Base-by-base conservation (phyloP, 83 land plant species). In the Larix sibirica region DNA sequence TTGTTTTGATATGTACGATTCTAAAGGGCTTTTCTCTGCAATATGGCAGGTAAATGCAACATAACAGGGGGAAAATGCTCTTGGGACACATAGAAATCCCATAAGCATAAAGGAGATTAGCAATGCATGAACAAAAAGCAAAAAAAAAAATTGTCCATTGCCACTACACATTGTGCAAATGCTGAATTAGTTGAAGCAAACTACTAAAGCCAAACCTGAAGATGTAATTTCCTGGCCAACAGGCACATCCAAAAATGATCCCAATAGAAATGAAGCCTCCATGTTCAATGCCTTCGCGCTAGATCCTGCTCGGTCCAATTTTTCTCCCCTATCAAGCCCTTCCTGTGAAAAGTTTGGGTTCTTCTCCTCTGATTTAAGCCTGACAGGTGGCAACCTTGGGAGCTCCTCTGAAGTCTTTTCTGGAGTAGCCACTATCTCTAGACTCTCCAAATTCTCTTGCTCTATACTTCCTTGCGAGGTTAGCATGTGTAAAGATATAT, bases 341-440 rank as follows among this genome's bases (percentile, higher is more conserved):
- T 93, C 93, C 87, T 89, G 90, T 20, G 75, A 81, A 81, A 86
- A 67, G 79, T 78, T 87, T 31, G 86, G 28, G 26, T 87, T 63
- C 80, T 89, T 90, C 50, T 92, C 95, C 61, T 81, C 92, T 10
- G 97, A 97, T 67, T 92, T 95, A n/a, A 97, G 88, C 77, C 84
- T 93, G 26, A 97, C 97, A 62, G 91, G 98, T 61, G 97, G 91
- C 79, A 95, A 84, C 84, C 94, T 86, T 62, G 98, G 99, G 26
- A 92, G 85, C 77, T 88, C 94, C 73, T 93, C 92, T 42, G 81
- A 87, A 56, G 82, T 82, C 79, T 82, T 84, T 59, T 81, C 91
- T 74, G 82, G 36, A 44, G 81, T 69, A 26, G 86, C 62, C 20
- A 84, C 66, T 62, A 83, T 42, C 56, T 68, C 86, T n/a, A 88